These are phyloP conservation scores for Fusarium circinatum DNA, from an alignment of 2,329 filamentous ascomycete genomes.

Conservation along the genomic window DNA sequence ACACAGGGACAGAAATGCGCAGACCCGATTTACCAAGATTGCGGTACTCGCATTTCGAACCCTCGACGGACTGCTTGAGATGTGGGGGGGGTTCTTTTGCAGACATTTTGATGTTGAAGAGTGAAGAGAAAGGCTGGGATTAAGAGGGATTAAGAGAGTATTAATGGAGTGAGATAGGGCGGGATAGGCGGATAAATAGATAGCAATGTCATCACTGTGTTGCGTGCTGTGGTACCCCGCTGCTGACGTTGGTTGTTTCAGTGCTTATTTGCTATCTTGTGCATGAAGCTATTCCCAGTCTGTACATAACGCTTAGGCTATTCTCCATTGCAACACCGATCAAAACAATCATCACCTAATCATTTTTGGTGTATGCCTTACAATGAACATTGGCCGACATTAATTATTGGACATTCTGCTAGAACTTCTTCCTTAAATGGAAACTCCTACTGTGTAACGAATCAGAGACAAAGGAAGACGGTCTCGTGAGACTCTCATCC, in stretches of 20 bases:
- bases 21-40: conserved; percentile 18
- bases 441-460: not conserved
- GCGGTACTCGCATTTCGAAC: conserved; percentile 33
- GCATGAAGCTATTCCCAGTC: not conserved
- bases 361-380: not conserved
- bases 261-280: not conserved
- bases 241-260: not conserved
- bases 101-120: not conserved
- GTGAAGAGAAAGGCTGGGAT: not conserved
- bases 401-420: not conserved
- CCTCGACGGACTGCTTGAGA: conserved; percentile 23
- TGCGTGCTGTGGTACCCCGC: conserved; percentile 9
- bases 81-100: conserved; percentile 10
- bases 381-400: not conserved
- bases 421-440: not conserved
- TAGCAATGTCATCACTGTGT: not conserved
- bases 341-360: too few relatives aligned
- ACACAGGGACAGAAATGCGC: conserved; percentile 14
- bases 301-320: not conserved
- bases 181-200: conserved; percentile 16
- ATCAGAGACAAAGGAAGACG: not conserved
- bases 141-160: not conserved
- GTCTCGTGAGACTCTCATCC: too few relatives aligned
- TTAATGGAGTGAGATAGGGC: not conserved
- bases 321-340: not conserved